These are phyloP conservation scores for Plantago rigida DNA, from an alignment of 305 asterid species.

Conservation along the genomic window DNA sequence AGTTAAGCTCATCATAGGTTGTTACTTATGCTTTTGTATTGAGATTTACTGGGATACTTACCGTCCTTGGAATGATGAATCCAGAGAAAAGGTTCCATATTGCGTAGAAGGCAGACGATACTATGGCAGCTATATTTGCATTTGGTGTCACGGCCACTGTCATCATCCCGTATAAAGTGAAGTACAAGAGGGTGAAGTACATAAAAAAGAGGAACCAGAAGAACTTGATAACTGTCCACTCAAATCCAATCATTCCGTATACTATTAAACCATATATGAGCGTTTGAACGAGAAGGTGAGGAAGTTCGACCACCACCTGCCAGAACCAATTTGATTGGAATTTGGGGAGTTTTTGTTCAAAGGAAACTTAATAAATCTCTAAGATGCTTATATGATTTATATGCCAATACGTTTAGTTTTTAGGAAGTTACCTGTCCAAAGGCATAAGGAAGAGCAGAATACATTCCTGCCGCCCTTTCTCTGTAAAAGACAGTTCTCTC, in stretches of 20 bases:
- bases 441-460: conserved; percentile 81
- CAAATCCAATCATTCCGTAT: conserved; percentile 70
- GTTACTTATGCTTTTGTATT: background rate
- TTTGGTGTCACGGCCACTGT: conserved; percentile 76
- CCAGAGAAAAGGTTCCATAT: conserved; percentile 82
- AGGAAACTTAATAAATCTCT: background rate
- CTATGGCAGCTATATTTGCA: conserved; percentile 57
- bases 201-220: conserved; percentile 70
- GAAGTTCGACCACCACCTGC: conserved; percentile 66
- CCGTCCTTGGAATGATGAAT: conserved; percentile 64
- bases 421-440: conserved; percentile 55
- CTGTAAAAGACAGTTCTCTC: conserved; percentile 85
- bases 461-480: conserved; percentile 87
- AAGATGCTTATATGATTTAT: background rate
- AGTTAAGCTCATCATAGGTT: background rate
- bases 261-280: conserved; percentile 52
- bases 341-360: conserved; percentile 1
- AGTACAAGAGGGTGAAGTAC: conserved; percentile 64
- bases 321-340: background rate
- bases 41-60: conserved; percentile 24
- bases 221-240: conserved; percentile 53
- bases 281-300: conserved; percentile 50
- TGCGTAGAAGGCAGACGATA: conserved; percentile 54
- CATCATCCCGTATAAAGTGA: conserved; percentile 83
- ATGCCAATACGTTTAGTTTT: background rate